These are phyloP conservation scores for Dittrichia graveolens DNA, from an alignment of 129 eudicot genomes.

Conservation along the genomic window DNA sequence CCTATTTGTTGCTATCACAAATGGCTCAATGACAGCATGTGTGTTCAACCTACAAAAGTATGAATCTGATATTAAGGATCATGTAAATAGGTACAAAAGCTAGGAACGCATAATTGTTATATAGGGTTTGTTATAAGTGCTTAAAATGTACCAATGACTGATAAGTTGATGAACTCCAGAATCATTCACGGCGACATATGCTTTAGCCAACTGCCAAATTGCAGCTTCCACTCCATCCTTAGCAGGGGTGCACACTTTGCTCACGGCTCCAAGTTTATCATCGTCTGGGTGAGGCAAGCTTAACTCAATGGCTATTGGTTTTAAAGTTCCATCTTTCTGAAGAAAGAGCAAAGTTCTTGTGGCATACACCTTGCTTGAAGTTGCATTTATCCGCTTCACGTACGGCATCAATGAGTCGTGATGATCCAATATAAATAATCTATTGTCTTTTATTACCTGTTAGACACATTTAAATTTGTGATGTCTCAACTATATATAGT, in stretches of 20 bases:
- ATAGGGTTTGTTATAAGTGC: background rate
- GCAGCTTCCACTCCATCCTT: conserved; percentile 44
- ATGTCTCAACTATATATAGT: background rate
- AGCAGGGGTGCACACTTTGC: conserved; percentile 45
- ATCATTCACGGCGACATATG: conserved; percentile 52
- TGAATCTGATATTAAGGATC: background rate
- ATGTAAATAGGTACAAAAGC: background rate
- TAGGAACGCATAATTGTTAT: too few species aligned
- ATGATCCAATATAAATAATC: conserved; percentile 50
- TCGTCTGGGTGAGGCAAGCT: conserved; percentile 50
- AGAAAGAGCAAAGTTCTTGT: conserved; percentile 50
- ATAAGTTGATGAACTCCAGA: conserved; percentile 58
- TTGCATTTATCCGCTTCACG: conserved; percentile 39
- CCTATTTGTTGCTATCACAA: conserved; percentile 53
- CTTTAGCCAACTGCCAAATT: conserved; percentile 60
- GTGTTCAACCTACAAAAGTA: conserved; percentile 53
- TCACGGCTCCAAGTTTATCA: conserved; percentile 30
- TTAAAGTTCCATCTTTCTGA: conserved; percentile 46
- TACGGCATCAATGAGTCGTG: conserved; percentile 56
- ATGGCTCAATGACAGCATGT: conserved; percentile 62
- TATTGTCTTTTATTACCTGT: conserved; percentile 40
- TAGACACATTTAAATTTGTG: background rate
- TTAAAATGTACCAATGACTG: conserved; percentile 42
- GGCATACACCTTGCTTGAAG: conserved; percentile 47
- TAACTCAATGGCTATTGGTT: conserved; percentile 57